Conservation (phyloP, 495 filamentous ascomycete species). For the Jackrogersella multiformis region DNA sequence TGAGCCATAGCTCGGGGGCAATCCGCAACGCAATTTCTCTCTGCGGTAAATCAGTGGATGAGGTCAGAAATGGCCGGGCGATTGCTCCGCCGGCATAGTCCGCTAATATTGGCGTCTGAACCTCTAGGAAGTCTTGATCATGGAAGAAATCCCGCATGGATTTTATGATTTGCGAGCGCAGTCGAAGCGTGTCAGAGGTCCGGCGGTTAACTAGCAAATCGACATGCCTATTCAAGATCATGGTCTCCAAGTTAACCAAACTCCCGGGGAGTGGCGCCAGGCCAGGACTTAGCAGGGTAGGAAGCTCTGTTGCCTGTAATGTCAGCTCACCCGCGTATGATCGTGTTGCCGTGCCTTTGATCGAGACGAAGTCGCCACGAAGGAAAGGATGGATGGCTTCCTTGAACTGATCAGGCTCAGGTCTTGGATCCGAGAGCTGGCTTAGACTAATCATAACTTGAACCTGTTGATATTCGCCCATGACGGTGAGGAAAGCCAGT, state of each 20-base stretch:
- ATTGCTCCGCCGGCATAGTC: conserved; percentile 80
- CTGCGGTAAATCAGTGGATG: conserved; percentile 73
- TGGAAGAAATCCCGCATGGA: conserved; percentile 78
- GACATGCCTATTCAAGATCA: conserved; percentile 75
- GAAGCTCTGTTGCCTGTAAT: conserved; percentile 70
- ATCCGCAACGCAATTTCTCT: conserved; percentile 78
- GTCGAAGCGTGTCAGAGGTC: conserved; percentile 71
- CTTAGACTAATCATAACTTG: conserved; percentile 78
- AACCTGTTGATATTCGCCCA: conserved; percentile 71
- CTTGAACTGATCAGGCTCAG: conserved; percentile 36
- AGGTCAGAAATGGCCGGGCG: conserved; percentile 84
- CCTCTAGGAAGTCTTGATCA: conserved; percentile 77
- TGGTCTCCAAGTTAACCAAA: conserved; percentile 70
- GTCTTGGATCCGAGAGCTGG: conserved; percentile 52
- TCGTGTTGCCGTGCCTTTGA: conserved; percentile 76
- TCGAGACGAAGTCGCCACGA: conserved; percentile 45
- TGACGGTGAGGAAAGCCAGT: conserved; percentile 84
- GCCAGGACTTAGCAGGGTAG: conserved; percentile 76
- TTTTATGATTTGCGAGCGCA: conserved; percentile 78
- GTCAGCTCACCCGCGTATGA: conserved; percentile 82
- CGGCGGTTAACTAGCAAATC: conserved; percentile 78
- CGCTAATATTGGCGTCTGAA: conserved; percentile 87
- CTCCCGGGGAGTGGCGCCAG: conserved; percentile 76
- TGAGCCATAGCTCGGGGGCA: conserved; percentile 95
- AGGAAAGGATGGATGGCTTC: conserved; percentile 44